Base-by-base conservation (phyloP, 208 protist genomes). In the Crithidia expoeki region DNA sequence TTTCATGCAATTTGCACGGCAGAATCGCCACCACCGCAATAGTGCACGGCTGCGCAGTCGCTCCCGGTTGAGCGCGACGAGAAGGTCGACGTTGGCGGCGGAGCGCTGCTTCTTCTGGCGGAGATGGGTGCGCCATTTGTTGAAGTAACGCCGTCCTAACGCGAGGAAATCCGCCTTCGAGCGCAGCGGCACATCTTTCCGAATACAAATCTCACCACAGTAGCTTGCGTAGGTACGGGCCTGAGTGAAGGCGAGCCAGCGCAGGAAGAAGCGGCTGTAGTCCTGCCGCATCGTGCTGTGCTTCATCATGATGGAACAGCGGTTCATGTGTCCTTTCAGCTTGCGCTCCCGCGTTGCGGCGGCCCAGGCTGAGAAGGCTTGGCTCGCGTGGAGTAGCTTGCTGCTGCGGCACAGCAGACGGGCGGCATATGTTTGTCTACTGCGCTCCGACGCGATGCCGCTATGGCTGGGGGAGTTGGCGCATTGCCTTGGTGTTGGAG, bases 291-390 rank as follows among this genome's bases (percentile, higher is more conserved):
- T 34, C n/a, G 55, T 72, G 46, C 69, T 72, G 68, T 85, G 80
- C 68, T 91, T 91, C 52, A 95, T 68, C 40, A 84, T 58, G 2
- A 63, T 84, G 11, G 90, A 76, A 62, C 90, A 95, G 25, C 86
- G 76, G 60, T 81, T 85, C 49, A 91, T 67, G 72, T 95, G 90
- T 0, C 47, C 74, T 23, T 75, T 50, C 21, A 81, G 74, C 28
- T 83, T 80, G n/a, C 75, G 59, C 50, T 82, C 47, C 2, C 74
- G 59, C 4, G 68, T 71, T 57, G 81, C 78, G 25, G 65, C 57
- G 38, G 46, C 62, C 79, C 86, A 80, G 33, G 77, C 74, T 17
- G 69, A n/a, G 47, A 84, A 89, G 60, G 57, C 68, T 21, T 30
- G 61, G 14, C 63, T 55, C 3, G 40, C 33, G 51, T 60, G 62